Conservation (phyloP, 139 green algal species). For the Axilococcus clingmanii region DNA sequence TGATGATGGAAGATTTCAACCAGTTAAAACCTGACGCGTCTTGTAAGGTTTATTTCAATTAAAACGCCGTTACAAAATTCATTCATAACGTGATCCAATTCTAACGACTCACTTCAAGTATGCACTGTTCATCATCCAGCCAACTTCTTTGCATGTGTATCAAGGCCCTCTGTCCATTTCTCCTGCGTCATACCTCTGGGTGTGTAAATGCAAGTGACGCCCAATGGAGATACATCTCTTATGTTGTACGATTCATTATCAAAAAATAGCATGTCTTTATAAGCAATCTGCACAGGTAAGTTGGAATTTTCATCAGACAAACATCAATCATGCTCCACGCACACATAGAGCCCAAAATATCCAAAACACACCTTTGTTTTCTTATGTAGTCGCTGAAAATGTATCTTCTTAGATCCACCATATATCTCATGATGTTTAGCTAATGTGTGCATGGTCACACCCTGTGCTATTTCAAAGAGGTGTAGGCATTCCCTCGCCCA, state of each 20-base stretch:
- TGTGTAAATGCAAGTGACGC: constrained; percentile 1
- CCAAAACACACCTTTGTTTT: constrained; percentile 36
- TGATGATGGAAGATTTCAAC: no score
- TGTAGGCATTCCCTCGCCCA: constrained; percentile 45
- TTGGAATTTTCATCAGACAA: no score
- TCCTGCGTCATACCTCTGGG: constrained; percentile 4
- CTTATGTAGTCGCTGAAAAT: constrained; percentile 55
- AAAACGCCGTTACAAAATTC: no score
- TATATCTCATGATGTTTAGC: constrained; percentile 41
- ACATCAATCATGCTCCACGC: no score
- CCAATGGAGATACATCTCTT: constrained; percentile 1
- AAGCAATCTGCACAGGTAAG: no score
- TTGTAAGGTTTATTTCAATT: no score
- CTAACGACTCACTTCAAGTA: no score
- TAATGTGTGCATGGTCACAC: constrained; percentile 6
- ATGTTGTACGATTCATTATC: constrained; percentile 33
- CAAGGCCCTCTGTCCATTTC: constrained; percentile 1
- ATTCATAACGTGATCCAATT: no score
- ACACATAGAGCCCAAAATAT: no score
- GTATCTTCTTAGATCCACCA: constrained; percentile 40
- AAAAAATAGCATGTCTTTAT: constrained; percentile 51
- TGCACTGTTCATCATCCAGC: no score
- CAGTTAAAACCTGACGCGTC: no score
- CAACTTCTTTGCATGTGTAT: constrained; percentile 6
- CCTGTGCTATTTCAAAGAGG: constrained; percentile 17